Conservation (phyloP, 441 rosid genomes). For the Syzygium malaccense region DNA sequence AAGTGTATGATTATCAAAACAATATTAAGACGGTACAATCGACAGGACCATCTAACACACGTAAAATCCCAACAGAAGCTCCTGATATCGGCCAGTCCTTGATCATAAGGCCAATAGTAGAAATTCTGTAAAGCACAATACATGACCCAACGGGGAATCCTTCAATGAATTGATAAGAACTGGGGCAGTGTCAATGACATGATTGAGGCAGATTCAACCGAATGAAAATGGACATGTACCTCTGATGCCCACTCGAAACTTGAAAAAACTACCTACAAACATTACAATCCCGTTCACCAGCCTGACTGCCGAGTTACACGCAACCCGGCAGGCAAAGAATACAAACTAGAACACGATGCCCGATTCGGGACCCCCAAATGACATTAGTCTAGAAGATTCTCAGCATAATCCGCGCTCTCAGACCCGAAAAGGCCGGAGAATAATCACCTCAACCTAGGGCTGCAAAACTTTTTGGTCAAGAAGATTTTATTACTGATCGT, state of each 20-base stretch:
- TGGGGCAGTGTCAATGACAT: neutral
- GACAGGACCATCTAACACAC: neutral
- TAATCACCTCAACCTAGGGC: neutral
- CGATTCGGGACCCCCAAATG: neutral
- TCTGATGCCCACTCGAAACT: neutral
- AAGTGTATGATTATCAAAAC: neutral
- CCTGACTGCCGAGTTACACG: neutral
- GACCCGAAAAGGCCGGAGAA: neutral
- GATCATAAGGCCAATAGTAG: neutral
- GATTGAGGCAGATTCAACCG: neutral
- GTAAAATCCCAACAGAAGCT: too few relatives aligned
- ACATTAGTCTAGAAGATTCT: neutral
- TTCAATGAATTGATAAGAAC: neutral
- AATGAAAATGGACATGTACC: neutral
- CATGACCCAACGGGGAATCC: neutral
- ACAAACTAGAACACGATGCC: neutral
- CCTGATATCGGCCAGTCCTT: neutral
- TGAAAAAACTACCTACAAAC: neutral
- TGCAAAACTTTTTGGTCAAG: conserved; percentile 20
- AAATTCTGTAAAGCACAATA: neutral
- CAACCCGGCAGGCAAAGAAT: neutral
- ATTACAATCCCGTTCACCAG: neutral
- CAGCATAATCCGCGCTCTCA: neutral
- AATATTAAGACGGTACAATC: neutral
- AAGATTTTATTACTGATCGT: neutral